A percentile compares a stretch with the other conserved stretches of the same genome.
Evolutionary conservation across 768 basidiomycete genomes (phyloP).

Genomic region (Suillus paluster): DNA sequence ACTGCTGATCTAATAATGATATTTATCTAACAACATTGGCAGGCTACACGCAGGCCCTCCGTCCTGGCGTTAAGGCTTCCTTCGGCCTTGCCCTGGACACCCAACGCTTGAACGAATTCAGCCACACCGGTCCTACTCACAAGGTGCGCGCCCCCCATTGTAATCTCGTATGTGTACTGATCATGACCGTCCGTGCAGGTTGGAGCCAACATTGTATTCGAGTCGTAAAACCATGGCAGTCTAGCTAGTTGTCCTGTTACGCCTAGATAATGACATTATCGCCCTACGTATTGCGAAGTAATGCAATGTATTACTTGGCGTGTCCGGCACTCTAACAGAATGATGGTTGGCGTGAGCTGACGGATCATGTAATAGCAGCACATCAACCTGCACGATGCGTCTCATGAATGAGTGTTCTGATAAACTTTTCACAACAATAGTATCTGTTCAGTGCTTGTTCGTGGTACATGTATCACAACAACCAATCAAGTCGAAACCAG

Average conservation of each 20-base stretch:
- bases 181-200: conserved; percentile 44
- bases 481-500: too few relatives aligned
- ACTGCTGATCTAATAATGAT: not conserved
- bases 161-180: conserved; percentile 3
- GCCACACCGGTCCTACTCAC: conserved; percentile 70
- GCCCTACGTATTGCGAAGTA: not conserved
- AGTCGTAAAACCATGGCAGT: conserved; percentile 50
- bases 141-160: conserved; percentile 52
- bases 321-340: not conserved
- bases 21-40: conserved; percentile 18
- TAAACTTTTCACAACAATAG: too few relatives aligned
- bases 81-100: conserved; percentile 98
- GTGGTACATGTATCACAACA: too few relatives aligned
- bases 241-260: conserved; percentile 14
- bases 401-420: not conserved
- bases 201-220: conserved; percentile 76
- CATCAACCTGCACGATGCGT: not conserved
- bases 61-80: conserved; percentile 89
- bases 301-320: not conserved
- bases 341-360: not conserved
- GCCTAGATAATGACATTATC: conserved; percentile 4
- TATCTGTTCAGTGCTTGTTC: too few relatives aligned
- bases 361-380: too few relatives aligned
- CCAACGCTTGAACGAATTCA: conserved; percentile 80
- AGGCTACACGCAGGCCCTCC: conserved; percentile 93